These are phyloP conservation scores for Citrus glauca DNA, from an alignment of 345 rosid genomes.

Conservation along the genomic window DNA sequence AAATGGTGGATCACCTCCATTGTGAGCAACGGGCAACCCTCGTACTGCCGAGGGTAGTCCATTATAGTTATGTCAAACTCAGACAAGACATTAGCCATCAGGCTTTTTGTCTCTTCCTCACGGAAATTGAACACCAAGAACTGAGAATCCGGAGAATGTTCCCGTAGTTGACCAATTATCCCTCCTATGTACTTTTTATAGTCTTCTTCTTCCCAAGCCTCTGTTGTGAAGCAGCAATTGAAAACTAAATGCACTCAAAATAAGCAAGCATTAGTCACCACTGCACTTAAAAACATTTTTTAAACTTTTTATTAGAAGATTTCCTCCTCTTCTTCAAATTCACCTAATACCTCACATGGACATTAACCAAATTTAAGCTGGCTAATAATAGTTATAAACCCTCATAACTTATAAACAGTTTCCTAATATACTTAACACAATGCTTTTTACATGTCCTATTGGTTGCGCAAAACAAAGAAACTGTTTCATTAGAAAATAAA, in stretches of 20 bases:
- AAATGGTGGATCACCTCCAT: slow-evolving; percentile 92
- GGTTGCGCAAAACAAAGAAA: background rate
- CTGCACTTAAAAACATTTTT: background rate
- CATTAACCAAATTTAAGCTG: background rate
- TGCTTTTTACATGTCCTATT: background rate
- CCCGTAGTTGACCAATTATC: slow-evolving; percentile 63
- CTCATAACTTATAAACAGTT: background rate
- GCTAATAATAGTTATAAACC: background rate
- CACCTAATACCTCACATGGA: no score
- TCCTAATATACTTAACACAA: background rate
- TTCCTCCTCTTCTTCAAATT: no score
- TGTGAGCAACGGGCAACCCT: slow-evolving; percentile 79
- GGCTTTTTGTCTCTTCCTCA: slow-evolving; percentile 59
- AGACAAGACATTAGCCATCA: slow-evolving; percentile 53
- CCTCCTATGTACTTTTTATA: slow-evolving; percentile 62
- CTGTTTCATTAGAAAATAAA: background rate
- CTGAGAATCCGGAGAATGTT: slow-evolving; percentile 76
- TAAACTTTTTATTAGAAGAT: no score
- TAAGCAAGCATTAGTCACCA: slow-evolving; percentile 10
- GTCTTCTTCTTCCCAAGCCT: slow-evolving; percentile 58
- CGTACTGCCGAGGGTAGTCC: slow-evolving; percentile 96
- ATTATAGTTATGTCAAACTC: slow-evolving; percentile 78
- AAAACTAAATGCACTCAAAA: slow-evolving; percentile 49
- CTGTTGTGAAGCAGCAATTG: slow-evolving; percentile 80
- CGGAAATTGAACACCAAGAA: slow-evolving; percentile 86